Evolutionary conservation across 768 basidiomycete species (phyloP), one percentile per base, ranked within the genome.

Genomic region (Rhodocollybia butyracea): DNA sequence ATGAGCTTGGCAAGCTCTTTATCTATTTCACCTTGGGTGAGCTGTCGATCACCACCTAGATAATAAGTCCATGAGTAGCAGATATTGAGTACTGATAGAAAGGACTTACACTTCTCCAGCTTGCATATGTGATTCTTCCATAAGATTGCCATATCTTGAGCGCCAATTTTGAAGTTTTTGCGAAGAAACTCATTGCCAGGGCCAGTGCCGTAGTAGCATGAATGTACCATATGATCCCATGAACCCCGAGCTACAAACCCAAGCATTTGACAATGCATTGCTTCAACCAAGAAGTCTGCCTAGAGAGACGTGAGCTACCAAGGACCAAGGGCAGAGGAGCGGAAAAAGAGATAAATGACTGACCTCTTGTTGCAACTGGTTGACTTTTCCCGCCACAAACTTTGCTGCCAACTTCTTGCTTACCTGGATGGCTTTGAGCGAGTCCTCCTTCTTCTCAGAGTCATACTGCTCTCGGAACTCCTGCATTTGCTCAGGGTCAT

Each of bases 211-310:
- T 17, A 36, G 17, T 8, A 36, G 34, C 8, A 36, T 36, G 34
- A 36, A 7, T 17, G 7, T 7, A 36, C 34, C 7, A 17, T 8
- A 8, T 7, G 17, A 8, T 36, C 34, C 7, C 7, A 36, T 7
- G 8, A 8, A 7, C 34, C 34, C 34, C 34, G 34, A 17, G 17
- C 17, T 7, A 36, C 34, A 36, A 36, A 8, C 8, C 34, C 34
- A 36, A 36, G 17, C 8, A 17, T 42, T 80, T 7, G 17, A 7
- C 8, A 7, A 36, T 36, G 8, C 17, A 17, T 17, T 8, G 34
- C 34, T 8, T 36, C 34, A 36, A 36, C 7, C 8, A 36, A 7
- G 17, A 36, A 36, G 34, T 36, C 17, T 8, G 34, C 7, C 34
- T 36, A 36, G 34, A 7, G 17, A 17, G 34, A 36, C 7, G 17